Percentiles rank a stretch among this genome's conserved stretches.
phyloP scores from a whole-genome alignment of 2,329 filamentous ascomycete genomes.

The Tolypocladium nubicola region DNA sequence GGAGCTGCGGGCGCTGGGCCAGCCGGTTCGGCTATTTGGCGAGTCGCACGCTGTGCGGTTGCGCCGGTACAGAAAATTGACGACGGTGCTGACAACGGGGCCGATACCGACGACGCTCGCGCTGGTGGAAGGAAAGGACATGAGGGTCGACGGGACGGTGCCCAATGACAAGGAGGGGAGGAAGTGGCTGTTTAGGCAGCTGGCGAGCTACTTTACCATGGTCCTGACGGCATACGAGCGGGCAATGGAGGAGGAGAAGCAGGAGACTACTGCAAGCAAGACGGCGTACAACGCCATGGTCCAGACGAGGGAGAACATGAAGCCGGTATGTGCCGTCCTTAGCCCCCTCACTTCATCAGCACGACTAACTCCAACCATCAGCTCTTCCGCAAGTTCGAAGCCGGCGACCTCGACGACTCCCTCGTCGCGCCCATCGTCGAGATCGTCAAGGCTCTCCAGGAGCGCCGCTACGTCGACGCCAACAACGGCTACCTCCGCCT shows the following conservation, averaged over 20 bases:
- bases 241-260: conserved; percentile 57
- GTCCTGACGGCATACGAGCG: conserved; percentile 80
- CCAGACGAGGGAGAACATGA: conserved; percentile 79
- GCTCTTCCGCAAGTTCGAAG: conserved; percentile 84
- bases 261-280: conserved; percentile 65
- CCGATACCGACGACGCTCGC: conserved; percentile 81
- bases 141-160: conserved; percentile 64
- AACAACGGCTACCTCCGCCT: conserved; percentile 90
- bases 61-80: conserved; percentile 59
- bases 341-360: neutral
- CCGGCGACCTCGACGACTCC: conserved; percentile 64
- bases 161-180: conserved; percentile 54
- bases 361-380: conserved; percentile 10
- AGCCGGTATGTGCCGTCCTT: conserved; percentile 38
- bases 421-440: conserved; percentile 77
- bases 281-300: conserved; percentile 77
- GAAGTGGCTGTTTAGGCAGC: conserved; percentile 70
- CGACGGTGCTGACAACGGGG: conserved; percentile 52
- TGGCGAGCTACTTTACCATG: conserved; percentile 94
- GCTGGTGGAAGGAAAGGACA: conserved; percentile 73
- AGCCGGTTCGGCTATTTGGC: conserved; percentile 70
- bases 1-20: conserved; percentile 59
- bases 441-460: conserved; percentile 84
- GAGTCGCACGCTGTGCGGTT: conserved; percentile 63
- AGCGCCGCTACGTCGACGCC: conserved; percentile 86